Conservation (phyloP, 768 basidiomycete genomes). For the Pholiota conissans region DNA sequence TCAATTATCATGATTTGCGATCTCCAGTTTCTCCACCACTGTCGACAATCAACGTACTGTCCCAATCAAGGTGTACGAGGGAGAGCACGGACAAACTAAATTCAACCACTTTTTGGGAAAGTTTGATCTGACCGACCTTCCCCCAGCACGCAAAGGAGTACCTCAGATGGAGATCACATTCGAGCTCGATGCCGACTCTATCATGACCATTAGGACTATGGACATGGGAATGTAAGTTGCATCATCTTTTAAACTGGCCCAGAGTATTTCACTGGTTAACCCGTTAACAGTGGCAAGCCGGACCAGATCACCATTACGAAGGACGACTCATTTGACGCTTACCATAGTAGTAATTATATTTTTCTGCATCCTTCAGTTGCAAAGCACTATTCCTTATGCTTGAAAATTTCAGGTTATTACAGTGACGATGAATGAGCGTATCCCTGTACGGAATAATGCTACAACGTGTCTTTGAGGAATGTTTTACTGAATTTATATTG, state of each 20-base stretch:
- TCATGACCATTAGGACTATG: constrained; percentile 77
- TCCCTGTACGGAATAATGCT: no score
- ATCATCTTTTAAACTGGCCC: constrained; percentile 26
- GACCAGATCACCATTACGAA: constrained; percentile 69
- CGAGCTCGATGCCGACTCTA: constrained; percentile 85
- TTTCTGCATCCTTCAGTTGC: no score
- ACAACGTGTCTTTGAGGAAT: no score
- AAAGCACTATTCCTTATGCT: no score
- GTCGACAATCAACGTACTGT: constrained; percentile 89
- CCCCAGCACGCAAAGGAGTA: constrained; percentile 84
- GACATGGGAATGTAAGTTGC: constrained; percentile 81
- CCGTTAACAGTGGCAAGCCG: constrained; percentile 61
- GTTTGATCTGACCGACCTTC: constrained; percentile 90
- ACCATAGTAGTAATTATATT: no score
- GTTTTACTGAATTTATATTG: no score
- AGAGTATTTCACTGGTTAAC: not conserved
- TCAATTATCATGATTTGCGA: not conserved
- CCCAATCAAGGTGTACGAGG: constrained; percentile 88
- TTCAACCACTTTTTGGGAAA: constrained; percentile 90
- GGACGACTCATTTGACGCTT: no score
- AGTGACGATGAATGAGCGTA: no score
- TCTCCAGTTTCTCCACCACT: constrained; percentile 75
- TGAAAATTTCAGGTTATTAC: no score
- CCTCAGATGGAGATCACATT: constrained; percentile 93
- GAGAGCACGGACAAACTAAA: constrained; percentile 85